Percentiles rank a stretch among this genome's conserved stretches.
Conservation (phyloP, 2,329 filamentous ascomycete species). For the Herpomyces periplanetae region DNA sequence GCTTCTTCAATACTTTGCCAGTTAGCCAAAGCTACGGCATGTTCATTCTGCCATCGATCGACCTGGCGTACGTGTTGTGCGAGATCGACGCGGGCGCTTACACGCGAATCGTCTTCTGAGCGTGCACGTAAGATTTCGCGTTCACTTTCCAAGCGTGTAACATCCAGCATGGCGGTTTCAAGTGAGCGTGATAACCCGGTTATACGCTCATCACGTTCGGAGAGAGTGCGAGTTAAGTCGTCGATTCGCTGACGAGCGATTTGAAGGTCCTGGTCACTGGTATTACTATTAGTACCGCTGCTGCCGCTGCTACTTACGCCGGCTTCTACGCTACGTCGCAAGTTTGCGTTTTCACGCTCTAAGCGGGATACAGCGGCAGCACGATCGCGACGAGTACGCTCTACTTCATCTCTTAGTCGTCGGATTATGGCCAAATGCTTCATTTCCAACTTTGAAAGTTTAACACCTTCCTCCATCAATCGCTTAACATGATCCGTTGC, state of each 20-base stretch:
- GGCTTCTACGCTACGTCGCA: constrained; percentile 4
- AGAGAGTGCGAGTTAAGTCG: constrained; percentile 44
- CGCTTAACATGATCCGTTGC: constrained; percentile 52
- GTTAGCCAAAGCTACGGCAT: constrained; percentile 69
- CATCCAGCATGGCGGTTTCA: constrained; percentile 3
- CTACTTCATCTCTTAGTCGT: constrained; percentile 26
- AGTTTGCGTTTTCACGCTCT: constrained; percentile 12
- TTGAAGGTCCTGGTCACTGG: too few relatives aligned
- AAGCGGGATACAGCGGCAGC: constrained; percentile 16
- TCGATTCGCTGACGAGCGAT: too few relatives aligned
- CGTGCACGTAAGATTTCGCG: constrained; percentile 49
- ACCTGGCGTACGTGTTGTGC: constrained; percentile 70
- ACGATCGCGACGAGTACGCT: constrained; percentile 17
- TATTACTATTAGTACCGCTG: constrained; percentile 2
- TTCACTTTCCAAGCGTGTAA: constrained; percentile 39
- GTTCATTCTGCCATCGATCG: constrained; percentile 78
- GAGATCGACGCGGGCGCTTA: too few relatives aligned
- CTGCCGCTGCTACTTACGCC: constrained; percentile 3
- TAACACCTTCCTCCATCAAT: constrained; percentile 67
- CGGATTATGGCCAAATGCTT: constrained; percentile 49
- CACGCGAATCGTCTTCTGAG: constrained; percentile 63
- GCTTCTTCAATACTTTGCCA: constrained; percentile 89
- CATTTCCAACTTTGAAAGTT: constrained; percentile 47
- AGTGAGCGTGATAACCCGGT: constrained; percentile 3
- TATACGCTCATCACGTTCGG: constrained; percentile 7